phyloP scores from a whole-genome alignment of 2,329 filamentous ascomycete genomes.

The Penicillium sp. region DNA sequence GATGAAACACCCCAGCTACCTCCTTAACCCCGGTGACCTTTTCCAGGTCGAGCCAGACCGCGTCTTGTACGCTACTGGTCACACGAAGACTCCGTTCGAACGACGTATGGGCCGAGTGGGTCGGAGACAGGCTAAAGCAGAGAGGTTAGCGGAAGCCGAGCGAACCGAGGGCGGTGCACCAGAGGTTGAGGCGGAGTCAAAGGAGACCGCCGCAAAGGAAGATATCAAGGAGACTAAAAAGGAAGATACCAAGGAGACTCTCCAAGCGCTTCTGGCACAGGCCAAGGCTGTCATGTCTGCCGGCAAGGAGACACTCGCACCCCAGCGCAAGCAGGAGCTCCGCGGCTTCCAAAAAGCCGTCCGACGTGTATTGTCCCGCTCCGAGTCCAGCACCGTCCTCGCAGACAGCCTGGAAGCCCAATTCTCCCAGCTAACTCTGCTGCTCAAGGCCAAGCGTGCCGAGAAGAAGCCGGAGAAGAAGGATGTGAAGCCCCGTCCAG shows the following conservation, averaged over 20 bases:
- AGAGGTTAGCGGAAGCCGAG: slow-evolving; percentile 28
- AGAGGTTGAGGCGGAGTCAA: slow-evolving; percentile 22
- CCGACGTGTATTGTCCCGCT: slow-evolving; percentile 60
- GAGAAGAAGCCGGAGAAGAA: slow-evolving; percentile 23
- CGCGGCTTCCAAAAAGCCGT: slow-evolving; percentile 68
- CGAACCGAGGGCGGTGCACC: slow-evolving; percentile 18
- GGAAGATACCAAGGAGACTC: slow-evolving; percentile 45
- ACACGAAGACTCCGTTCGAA: slow-evolving; percentile 56
- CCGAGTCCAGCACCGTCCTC: slow-evolving; percentile 45
- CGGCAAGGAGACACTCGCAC: slow-evolving; percentile 55
- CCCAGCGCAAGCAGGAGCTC: slow-evolving; percentile 71
- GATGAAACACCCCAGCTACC: slow-evolving; percentile 91
- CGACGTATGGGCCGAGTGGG: slow-evolving; percentile 37
- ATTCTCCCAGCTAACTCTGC: slow-evolving; percentile 52
- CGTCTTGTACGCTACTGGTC: slow-evolving; percentile 84
- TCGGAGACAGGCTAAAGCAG: slow-evolving; percentile 28
- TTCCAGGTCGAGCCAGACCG: slow-evolving; percentile 91
- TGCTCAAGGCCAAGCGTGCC: slow-evolving; percentile 45
- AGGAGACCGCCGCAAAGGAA: slow-evolving; percentile 29
- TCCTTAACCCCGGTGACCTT: slow-evolving; percentile 95
- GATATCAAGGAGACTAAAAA: slow-evolving; percentile 50
- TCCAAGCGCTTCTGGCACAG: slow-evolving; percentile 55
- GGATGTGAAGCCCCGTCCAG: slow-evolving; percentile 5
- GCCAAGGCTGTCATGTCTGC: slow-evolving; percentile 61
- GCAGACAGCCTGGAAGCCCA: slow-evolving; percentile 54